A percentile compares a stretch with the other conserved stretches of the same genome.
These are phyloP conservation scores for Plasmopara muralis DNA, from an alignment of 352 stramenopile species.

Conservation along the genomic window DNA sequence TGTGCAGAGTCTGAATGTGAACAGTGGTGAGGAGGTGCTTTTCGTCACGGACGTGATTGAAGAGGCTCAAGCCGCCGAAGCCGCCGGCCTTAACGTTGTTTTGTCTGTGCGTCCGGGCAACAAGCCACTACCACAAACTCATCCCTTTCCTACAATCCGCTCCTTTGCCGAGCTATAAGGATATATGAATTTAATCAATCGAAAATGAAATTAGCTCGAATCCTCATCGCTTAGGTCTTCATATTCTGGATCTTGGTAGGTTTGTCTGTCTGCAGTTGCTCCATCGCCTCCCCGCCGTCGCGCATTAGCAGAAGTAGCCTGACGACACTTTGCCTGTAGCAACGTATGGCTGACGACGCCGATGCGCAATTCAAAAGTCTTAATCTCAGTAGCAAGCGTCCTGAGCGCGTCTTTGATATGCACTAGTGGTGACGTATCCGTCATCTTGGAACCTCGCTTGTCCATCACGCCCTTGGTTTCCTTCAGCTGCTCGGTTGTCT, in stretches of 20 bases:
- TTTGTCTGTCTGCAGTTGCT: slow-evolving; percentile 26
- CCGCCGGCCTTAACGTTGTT: slow-evolving; percentile 57
- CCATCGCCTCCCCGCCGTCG: slow-evolving; percentile 27
- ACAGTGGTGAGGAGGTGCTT: slow-evolving; percentile 69
- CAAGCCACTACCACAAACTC: slow-evolving; percentile 48
- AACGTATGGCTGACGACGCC: slow-evolving; percentile 75
- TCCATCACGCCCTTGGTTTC: slow-evolving; percentile 76
- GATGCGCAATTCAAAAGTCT: slow-evolving; percentile 77
- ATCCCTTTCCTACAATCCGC: slow-evolving; percentile 46
- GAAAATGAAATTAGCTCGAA: slow-evolving; percentile 38
- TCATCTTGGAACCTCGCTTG: slow-evolving; percentile 79
- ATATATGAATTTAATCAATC: slow-evolving; percentile 2
- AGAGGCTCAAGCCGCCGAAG: slow-evolving; percentile 71
- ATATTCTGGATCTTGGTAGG: slow-evolving; percentile 69
- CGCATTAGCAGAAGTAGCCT: slow-evolving; percentile 19
- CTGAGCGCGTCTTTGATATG: slow-evolving; percentile 83
- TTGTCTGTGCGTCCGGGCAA: slow-evolving; percentile 86
- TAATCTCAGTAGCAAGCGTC: slow-evolving; percentile 65
- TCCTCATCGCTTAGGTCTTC: slow-evolving; percentile 70
- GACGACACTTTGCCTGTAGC: slow-evolving; percentile 61
- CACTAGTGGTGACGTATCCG: slow-evolving; percentile 75
- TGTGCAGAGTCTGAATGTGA: slow-evolving; percentile 68
- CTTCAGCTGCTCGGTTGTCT: slow-evolving; percentile 67
- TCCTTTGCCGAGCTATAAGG: slow-evolving; percentile 62
- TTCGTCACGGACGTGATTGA: slow-evolving; percentile 87